Evolutionary conservation across 306 rosid species (phyloP).

Genomic region (Lathyrus sativus): DNA sequence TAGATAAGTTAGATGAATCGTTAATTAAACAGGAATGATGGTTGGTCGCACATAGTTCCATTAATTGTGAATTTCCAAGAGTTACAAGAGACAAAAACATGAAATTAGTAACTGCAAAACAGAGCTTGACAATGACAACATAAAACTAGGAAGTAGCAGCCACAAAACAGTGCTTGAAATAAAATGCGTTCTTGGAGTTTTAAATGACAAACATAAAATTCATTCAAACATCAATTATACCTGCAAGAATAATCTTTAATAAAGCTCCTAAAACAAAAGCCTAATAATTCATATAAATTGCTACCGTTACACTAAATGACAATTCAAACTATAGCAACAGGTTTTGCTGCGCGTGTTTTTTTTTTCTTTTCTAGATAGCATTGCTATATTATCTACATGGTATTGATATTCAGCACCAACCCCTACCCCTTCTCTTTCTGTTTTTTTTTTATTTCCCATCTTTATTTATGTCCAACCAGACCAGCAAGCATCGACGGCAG

Average conservation of each 20-base stretch:
- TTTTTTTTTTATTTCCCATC: slow-evolving; percentile 30
- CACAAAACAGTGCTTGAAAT: not conserved
- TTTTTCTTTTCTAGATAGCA: slow-evolving; percentile 15
- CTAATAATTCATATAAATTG: not conserved
- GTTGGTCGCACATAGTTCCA: not conserved
- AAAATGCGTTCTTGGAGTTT: not conserved
- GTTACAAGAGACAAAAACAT: not conserved
- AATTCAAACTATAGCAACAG: slow-evolving; percentile 22
- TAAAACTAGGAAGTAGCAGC: not conserved
- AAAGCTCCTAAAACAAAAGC: slow-evolving; percentile 1
- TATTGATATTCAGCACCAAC: slow-evolving; percentile 26
- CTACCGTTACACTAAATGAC: not conserved
- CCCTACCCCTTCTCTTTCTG: slow-evolving; percentile 6
- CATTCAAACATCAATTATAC: not conserved
- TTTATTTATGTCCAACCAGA: slow-evolving; percentile 41
- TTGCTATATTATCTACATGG: slow-evolving; percentile 28
- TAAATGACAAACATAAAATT: not conserved
- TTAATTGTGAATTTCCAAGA: not conserved
- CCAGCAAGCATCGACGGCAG: slow-evolving; percentile 23
- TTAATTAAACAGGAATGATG: not conserved
- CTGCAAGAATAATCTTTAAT: slow-evolving; percentile 6
- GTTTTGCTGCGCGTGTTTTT: not conserved
- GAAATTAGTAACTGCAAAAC: not conserved
- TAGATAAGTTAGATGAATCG: not conserved
- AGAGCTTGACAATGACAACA: not conserved